Base-by-base conservation (phyloP, 2,329 filamentous ascomycete species). In the Chaetomium sp. region DNA sequence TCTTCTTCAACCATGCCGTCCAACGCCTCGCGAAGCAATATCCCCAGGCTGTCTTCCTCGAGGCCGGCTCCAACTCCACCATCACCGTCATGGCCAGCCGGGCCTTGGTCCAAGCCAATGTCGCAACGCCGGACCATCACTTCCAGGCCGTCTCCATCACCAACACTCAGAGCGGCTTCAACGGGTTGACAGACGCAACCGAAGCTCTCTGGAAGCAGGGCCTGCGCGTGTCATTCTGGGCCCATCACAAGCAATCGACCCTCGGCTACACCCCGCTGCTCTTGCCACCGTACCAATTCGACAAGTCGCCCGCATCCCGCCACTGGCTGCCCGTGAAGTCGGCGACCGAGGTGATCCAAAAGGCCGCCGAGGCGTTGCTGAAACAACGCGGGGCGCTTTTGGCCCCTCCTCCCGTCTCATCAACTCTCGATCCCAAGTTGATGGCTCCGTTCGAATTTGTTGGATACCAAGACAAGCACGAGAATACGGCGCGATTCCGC, bases 171-270 rank as follows among this genome's bases (percentile, higher is more conserved):
- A 58, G 59, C 9, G 58, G 49, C 0, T 56, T 59, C 0, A 8
- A 45, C 19, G 33, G 43, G 4, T 12, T 45, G 43, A 32, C 43
- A 19, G 64, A 71, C 42, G 60, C 64, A 1, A 67, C 64, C 0
- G 8, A 64, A 1, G 10, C 36, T 3, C 67, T 79, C 0, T 78
- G 76, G 76, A 72, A 70, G 44, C 53, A 62, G 2, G 75, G 75
- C 0, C 4, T 72, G 2, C 33, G 46, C 0, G 59, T 69, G 0
- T 45, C 64, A 0, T 74, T 70, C 62, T 78, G 76, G 76, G 41
- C 64, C 0, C 69, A 72, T 46, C 69, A 62, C 34, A 27, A 12
- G 1, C 9, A 8, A 0, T 71, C 74, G 53, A 68, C 57, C 0
- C 6, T 12, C 3, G 54, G 61, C 1, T 65, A 66, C n/a, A 40